Evolutionary conservation across 495 filamentous ascomycete genomes (phyloP).

Genomic region (Tuber magnatum): DNA sequence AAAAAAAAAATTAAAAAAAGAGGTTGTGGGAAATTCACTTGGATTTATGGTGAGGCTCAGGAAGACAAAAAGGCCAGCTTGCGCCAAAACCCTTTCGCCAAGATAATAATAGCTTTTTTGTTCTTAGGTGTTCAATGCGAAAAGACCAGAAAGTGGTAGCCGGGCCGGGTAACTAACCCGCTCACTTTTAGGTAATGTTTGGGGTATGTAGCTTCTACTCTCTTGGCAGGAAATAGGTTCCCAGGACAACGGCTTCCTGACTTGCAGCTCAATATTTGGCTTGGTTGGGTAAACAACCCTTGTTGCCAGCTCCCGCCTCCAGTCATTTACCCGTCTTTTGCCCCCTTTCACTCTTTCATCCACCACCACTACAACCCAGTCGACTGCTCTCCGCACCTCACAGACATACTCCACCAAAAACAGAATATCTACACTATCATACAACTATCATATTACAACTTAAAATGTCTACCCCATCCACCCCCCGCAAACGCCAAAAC

Average conservation of each 20-base stretch:
- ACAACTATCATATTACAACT: not conserved
- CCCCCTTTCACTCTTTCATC: not conserved
- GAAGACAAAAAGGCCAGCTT: conserved; percentile 37
- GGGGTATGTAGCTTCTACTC: no score
- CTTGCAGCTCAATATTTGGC: not conserved
- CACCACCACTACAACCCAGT: not conserved
- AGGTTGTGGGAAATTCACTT: conserved; percentile 11
- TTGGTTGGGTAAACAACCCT: not conserved
- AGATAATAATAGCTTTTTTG: not conserved
- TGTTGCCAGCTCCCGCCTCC: not conserved
- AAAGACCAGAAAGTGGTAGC: not conserved
- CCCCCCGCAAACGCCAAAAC: conserved; percentile 29
- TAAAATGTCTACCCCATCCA: conserved; percentile 19
- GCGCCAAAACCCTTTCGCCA: conserved; percentile 29
- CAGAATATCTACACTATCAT: not conserved
- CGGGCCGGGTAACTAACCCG: not conserved
- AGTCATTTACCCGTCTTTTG: not conserved
- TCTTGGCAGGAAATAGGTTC: not conserved
- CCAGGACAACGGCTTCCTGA: not conserved
- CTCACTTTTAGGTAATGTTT: not conserved
- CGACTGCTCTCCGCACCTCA: conserved; percentile 1
- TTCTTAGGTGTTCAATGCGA: not conserved
- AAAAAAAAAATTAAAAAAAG: conserved; percentile 6
- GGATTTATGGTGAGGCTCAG: conserved; percentile 36
- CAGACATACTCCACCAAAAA: not conserved